Conservation (phyloP, 495 filamentous ascomycete genomes). For the Daldinia vernicosa region DNA sequence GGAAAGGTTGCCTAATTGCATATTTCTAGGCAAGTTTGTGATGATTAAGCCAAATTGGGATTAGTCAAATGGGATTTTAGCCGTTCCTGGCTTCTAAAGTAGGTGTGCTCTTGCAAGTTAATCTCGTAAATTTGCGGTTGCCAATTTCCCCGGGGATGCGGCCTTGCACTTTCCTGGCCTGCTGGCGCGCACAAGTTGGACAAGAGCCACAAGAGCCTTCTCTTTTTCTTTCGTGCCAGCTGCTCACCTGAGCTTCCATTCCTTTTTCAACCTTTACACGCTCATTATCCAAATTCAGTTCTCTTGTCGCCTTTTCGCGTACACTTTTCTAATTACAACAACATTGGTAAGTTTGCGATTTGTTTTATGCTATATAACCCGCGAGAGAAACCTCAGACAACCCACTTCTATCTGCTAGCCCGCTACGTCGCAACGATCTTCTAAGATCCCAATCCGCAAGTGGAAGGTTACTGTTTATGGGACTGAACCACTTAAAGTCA, state of each 20-base stretch:
- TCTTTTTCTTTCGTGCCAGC: constrained; percentile 22
- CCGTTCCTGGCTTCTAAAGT: constrained; percentile 14
- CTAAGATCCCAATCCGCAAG: constrained; percentile 8
- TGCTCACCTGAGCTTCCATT: constrained; percentile 25
- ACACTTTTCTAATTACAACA: constrained; percentile 35
- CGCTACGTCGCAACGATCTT: constrained; percentile 15
- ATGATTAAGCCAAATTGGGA: constrained; percentile 17
- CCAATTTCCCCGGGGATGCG: constrained; percentile 34
- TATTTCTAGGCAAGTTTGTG: background rate
- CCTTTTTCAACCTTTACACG: constrained; percentile 27
- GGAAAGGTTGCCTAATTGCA: constrained; percentile 18
- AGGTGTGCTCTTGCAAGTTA: constrained; percentile 15
- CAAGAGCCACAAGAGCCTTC: constrained; percentile 18
- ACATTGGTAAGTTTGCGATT: constrained; percentile 25
- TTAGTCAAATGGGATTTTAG: constrained; percentile 18
- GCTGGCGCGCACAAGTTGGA: constrained; percentile 14
- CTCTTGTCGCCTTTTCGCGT: constrained; percentile 23
- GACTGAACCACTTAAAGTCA: background rate
- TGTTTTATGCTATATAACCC: background rate
- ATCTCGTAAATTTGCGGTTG: constrained; percentile 16
- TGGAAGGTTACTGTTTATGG: constrained; percentile 6
- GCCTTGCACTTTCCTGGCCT: constrained; percentile 19
- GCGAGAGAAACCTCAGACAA: background rate
- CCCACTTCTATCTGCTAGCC: background rate
- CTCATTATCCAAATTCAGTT: constrained; percentile 23